Evolutionary conservation across 2,329 filamentous ascomycete genomes (phyloP).

Genomic region (Grosmannia penicillata): DNA sequence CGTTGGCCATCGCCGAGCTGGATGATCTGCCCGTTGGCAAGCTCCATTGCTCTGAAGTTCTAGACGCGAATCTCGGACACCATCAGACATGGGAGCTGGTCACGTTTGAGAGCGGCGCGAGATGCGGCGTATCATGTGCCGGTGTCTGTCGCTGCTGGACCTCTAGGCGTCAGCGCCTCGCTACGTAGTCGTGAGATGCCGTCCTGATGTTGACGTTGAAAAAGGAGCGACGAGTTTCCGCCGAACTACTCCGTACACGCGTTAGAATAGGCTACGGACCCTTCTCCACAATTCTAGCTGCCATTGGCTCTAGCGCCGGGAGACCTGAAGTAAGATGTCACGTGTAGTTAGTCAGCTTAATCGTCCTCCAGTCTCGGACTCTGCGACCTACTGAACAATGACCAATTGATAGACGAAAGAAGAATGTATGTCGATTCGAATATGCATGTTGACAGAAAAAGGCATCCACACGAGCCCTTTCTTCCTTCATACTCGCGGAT

Average conservation of each 20-base stretch:
- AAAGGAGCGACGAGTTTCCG: background rate
- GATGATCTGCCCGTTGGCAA: constrained; percentile 57
- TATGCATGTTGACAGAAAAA: too few relatives aligned
- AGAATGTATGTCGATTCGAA: too few relatives aligned
- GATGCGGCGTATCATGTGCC: too few relatives aligned
- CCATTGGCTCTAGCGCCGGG: constrained; percentile 2
- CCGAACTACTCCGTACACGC: background rate
- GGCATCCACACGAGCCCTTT: too few relatives aligned
- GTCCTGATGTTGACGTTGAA: background rate
- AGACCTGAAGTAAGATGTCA: too few relatives aligned
- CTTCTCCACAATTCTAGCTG: constrained; percentile 2
- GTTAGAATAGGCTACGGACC: background rate
- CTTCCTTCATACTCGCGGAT: too few relatives aligned
- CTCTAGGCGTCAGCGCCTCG: background rate
- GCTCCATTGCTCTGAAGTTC: constrained; percentile 23
- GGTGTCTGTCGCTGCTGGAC: too few relatives aligned
- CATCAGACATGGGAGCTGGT: background rate
- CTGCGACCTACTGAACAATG: too few relatives aligned
- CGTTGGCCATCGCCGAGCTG: constrained; percentile 64
- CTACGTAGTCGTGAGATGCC: background rate
- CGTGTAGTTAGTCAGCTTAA: too few relatives aligned
- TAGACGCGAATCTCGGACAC: background rate
- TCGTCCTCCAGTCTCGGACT: too few relatives aligned
- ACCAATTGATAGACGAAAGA: too few relatives aligned
- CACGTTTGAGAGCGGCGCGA: background rate